Base-by-base conservation (phyloP, 352 stramenopile species). In the Plasmopara muralis region DNA sequence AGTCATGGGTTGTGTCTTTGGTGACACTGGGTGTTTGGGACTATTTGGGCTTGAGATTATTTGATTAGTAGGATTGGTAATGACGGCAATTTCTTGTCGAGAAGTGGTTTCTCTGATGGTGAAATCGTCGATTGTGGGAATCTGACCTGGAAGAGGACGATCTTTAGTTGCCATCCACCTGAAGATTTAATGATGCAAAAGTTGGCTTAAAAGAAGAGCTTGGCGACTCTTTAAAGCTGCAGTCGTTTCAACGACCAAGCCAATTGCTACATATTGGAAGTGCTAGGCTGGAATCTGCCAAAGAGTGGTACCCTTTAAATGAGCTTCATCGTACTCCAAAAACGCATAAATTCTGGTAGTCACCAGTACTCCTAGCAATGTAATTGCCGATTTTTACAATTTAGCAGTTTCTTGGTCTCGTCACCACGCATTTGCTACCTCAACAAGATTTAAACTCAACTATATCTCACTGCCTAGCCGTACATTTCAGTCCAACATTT, bases 151-250 rank as follows among this genome's bases (percentile, higher is more conserved):
- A 63, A 63, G 55, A 50, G 49, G 55, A 15, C 15, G 55, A 47
- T 63, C 55, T 59, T 50, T 58, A 63, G 55, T 63, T 63, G 49
- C 55, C 55, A 63, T 63, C 55, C 55, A 63, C 58, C 55, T 63
- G 48, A 62, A 50, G 52, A 57, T 43, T 57, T 62, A 47, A 39
- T 49, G 53, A 18, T 20, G 53, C 28, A 52, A 43, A 42, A 35
- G 33, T 9, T 43, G 15, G 25, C 55, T 62, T 15, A 13, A 18
- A 14, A 59, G 38, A 42, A 34, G 9, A 15, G 9, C 15, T 41
- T 14, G 28, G 43, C 43, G 43, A 50, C 43, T 14, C n/a, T 16
- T 10, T 14, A 33, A 37, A 30, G 28, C 4, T 33, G 13, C 8
- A 16, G 30, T 50, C 43, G 43, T 50, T 50, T 48, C 43, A 48